phyloP scores from a whole-genome alignment of 192 early-diverging fungal genomes.

The Rhizophagus prolifer region DNA sequence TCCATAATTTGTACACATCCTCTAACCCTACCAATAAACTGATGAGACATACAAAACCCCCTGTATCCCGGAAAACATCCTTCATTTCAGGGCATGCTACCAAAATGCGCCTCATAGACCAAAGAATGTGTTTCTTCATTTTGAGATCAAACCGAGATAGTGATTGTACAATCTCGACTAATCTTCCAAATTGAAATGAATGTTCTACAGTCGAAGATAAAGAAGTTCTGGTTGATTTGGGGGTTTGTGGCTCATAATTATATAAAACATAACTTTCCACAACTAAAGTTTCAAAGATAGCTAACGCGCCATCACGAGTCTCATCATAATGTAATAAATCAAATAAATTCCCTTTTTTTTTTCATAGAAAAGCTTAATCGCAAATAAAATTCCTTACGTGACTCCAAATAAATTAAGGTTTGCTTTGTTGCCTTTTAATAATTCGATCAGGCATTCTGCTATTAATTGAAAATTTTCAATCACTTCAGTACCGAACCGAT shows the following conservation, averaged over 20 bases:
- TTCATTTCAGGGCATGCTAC: conserved; percentile 46
- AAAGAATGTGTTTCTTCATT: conserved; percentile 58
- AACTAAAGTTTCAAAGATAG: conserved; percentile 50
- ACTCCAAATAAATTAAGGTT: conserved; percentile 51
- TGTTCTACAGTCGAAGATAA: conserved; percentile 30
- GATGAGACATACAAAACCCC: conserved; percentile 61
- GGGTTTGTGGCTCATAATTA: conserved; percentile 21
- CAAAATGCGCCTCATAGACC: conserved; percentile 50
- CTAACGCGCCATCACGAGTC: conserved; percentile 50
- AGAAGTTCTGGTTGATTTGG: conserved; percentile 17
- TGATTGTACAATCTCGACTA: conserved; percentile 61
- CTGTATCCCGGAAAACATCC: conserved; percentile 56
- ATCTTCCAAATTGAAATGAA: conserved; percentile 52
- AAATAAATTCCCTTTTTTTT: conserved; percentile 48
- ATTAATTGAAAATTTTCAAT: conserved; percentile 56
- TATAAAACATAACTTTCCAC: conserved; percentile 41
- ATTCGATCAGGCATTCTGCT: conserved; percentile 47
- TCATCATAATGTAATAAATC: conserved; percentile 55
- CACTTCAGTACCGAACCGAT: conserved; percentile 46
- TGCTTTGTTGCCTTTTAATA: conserved; percentile 39
- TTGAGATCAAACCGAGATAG: conserved; percentile 52
- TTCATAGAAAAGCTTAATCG: not conserved
- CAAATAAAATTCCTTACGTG: conserved; percentile 38
- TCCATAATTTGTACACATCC: conserved; percentile 40
- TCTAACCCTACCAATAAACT: conserved; percentile 58